Evolutionary conservation across 2,329 filamentous ascomycete species (phyloP), one percentile per base, ranked within the genome.

Genomic region (Blastomyces parvus): DNA sequence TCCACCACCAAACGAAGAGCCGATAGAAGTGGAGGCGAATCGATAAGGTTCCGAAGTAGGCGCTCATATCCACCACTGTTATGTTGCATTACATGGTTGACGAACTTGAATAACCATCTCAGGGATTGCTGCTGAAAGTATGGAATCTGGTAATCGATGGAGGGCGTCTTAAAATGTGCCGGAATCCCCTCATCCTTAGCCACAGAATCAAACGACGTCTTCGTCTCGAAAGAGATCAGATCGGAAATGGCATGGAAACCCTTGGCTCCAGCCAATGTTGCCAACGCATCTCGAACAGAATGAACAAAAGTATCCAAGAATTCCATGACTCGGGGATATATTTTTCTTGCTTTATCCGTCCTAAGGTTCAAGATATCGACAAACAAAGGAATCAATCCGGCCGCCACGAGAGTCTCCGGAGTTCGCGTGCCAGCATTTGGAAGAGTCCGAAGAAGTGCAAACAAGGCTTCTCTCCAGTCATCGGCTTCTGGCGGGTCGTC

Each of bases 61-160:
- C 94, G 88, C 73, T 97, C 94, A 63, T 92, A 93, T 64, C 92
- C 94, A 64, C 89, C 90, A 62, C 89, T 74, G 79, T 87, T 82
- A 82, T 95, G 75, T 77, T 88, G 80, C 88, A 97, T 96, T 78
- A 97, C 88, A 73, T 97, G 92, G 69, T 96, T 92, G 66, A 96
- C 88, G 72, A 97, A 96, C 74, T 96, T 97, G 75, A 99, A 88
- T 55, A 97, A 81, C 86, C 90, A 95, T 71, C 95, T 92, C 38
- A 99, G 81, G 22, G 91, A 93, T 74, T 96, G 91, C 73, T 97
- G 94, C 69, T 96, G 89, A 73, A 91, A 91, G 74, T 91, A 97
- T 0, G 92, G 91, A 61, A 97, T 91, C 70, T 91, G 84, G 73
- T 97, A 99, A 76, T 99, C 95, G 55, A 95, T 91, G 33, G 89